phyloP scores from a whole-genome alignment of 2,329 filamentous ascomycete species.

The Aspergillus persii region DNA sequence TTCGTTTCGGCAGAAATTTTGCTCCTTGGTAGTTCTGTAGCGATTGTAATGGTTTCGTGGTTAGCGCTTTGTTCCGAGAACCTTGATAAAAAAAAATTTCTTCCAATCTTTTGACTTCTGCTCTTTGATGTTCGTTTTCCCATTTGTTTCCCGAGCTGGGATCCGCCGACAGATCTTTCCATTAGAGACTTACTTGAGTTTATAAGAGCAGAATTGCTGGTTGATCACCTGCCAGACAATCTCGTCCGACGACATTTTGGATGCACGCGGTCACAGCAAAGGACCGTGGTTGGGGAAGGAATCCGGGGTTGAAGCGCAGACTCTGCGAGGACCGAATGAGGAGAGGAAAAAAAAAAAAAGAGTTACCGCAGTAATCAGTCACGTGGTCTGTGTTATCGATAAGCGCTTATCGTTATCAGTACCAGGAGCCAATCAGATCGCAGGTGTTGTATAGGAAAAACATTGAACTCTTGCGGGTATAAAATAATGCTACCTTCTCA shows the following conservation, averaged over 20 bases:
- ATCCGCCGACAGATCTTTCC: background rate
- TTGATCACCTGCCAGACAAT: constrained; percentile 98
- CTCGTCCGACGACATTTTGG: constrained; percentile 81
- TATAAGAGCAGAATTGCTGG: constrained; percentile 92
- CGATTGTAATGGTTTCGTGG: background rate
- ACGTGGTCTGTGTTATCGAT: constrained; percentile 35
- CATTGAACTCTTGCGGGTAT: background rate
- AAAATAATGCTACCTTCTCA: background rate
- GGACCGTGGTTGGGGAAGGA: background rate
- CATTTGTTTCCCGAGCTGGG: background rate
- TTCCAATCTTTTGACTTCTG: constrained; percentile 1
- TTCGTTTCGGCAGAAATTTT: constrained; percentile 95
- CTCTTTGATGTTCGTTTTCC: background rate
- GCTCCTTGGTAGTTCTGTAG: constrained; percentile 71
- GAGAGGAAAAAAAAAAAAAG: constrained; percentile 28
- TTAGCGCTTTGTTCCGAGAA: constrained; percentile 5
- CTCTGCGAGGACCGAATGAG: background rate
- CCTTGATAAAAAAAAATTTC: background rate
- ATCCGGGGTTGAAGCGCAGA: background rate
- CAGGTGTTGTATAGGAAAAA: background rate
- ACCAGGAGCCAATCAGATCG: background rate
- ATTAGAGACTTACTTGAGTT: constrained; percentile 69
- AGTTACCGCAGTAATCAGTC: constrained; percentile 22
- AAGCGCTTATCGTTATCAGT: constrained; percentile 6
- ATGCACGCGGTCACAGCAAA: background rate